Conservation (phyloP, 1,139 yeast species). For the Diutina neorugosa region DNA sequence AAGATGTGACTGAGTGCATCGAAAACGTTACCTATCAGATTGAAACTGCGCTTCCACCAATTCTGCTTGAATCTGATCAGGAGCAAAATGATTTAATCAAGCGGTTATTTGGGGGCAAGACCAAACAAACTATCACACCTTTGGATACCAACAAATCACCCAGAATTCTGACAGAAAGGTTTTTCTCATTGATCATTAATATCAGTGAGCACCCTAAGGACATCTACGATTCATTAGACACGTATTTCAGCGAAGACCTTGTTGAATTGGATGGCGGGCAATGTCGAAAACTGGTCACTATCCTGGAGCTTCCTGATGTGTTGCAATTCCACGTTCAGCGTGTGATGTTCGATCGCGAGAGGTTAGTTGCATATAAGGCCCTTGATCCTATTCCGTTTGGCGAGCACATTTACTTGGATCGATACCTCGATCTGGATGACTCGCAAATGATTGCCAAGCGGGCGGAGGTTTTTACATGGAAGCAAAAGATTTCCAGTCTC, state of each 20-base stretch:
- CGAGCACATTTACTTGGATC: slow-evolving; percentile 69
- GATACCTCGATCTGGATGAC: slow-evolving; percentile 71
- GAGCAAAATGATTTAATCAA: slow-evolving; percentile 79
- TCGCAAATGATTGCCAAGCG: slow-evolving; percentile 39
- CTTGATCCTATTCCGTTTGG: slow-evolving; percentile 73
- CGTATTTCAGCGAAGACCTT: slow-evolving; percentile 67
- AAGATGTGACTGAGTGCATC: slow-evolving; percentile 94
- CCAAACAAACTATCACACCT: slow-evolving; percentile 33
- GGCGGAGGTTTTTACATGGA: slow-evolving; percentile 54
- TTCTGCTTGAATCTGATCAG: slow-evolving; percentile 51
- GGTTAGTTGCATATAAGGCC: slow-evolving; percentile 68
- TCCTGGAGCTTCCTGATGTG: slow-evolving; percentile 63
- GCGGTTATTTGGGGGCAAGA: slow-evolving; percentile 63
- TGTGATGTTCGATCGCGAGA: slow-evolving; percentile 74
- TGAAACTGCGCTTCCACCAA: slow-evolving; percentile 79
- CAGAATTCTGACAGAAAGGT: slow-evolving; percentile 64
- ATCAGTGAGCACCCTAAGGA: slow-evolving; percentile 82
- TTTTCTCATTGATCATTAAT: slow-evolving; percentile 69
- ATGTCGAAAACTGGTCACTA: slow-evolving; percentile 62
- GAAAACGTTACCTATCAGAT: slow-evolving; percentile 88
- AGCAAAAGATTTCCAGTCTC: slow-evolving; percentile 36
- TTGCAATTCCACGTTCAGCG: slow-evolving; percentile 89
- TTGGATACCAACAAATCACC: slow-evolving; percentile 19
- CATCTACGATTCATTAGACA: slow-evolving; percentile 82
- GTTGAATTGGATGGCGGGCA: slow-evolving; percentile 60